Evolutionary conservation across 768 basidiomycete species (phyloP), one percentile per base, ranked within the genome.

Genomic region (Paxillus involutus): DNA sequence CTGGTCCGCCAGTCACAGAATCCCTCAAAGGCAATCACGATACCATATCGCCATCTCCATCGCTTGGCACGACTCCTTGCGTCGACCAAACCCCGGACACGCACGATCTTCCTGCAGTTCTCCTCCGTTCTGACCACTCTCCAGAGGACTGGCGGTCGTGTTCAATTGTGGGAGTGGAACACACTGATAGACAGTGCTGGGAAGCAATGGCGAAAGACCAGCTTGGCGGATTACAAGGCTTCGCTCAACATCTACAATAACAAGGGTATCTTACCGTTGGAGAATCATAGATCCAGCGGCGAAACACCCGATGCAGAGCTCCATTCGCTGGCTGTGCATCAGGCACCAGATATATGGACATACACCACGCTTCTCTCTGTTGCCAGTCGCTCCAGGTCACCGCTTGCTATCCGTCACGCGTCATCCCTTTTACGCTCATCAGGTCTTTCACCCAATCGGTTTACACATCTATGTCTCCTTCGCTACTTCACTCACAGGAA

Each of bases 101-200:
- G 85, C 39, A 65, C 71, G 3, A 71, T 80, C 47, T 89, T 85
- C 68, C 75, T 84, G 9, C 84, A 82, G 12, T 75, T 92, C 4
- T 74, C 89, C n/a, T 79, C 84, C n/a, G 80, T 90, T 12, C 63
- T 91, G 57, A 78, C 78, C 41, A 77, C 75, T 42, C 71, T 92
- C 39, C 81, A 78, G 53, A 70, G 69, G 19, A 74, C 72, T n/a
- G 84, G 82, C 12, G 86, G 83, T 21, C 71, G 51, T 11, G 66
- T 90, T 32, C 74, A 80, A 57, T 60, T 72, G n/a, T 83, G 82
- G 77, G 82, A 91, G 65, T 92, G 90, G 88, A 92, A 91, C 64
- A 74, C 81, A 8, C 76, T 93, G 43, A 80, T 92, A 55, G 78
- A 86, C 59, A 77, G 75, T 63, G 83, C 85, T 0, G 89, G 84